Evolutionary conservation across 2,329 filamentous ascomycete species (phyloP), one percentile per base, ranked within the genome.

Genomic region (Fusarium compactum): DNA sequence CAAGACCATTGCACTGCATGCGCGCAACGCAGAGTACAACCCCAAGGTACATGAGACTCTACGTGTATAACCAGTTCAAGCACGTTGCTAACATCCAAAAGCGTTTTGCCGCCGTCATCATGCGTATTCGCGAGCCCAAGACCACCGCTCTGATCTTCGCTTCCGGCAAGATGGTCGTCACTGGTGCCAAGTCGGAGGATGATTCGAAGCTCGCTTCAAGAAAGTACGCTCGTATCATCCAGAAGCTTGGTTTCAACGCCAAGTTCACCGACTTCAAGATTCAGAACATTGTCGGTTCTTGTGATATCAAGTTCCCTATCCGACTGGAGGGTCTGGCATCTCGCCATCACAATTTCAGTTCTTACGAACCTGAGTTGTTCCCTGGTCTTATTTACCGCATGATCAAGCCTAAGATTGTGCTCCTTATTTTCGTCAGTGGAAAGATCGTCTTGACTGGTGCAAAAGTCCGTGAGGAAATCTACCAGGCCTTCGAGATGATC

Each of bases 201-300:
- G 96, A 98, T 80, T 97, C 94, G 65, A 98, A 98, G 85, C 90
- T 99, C 78, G 96, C 96, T 11, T 96, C 92, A 65, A 91, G 95
- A 84, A 99, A 99, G 84, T 98, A 98, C 80, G 96, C 96, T 56
- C 95, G 96, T 78, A 98, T 99, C 82, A 98, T 99, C 77, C 96
- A 99, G 87, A 99, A 99, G 86, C 93, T 99, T 66, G 96, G 96
- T 69, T 99, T 99, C 88, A 97, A 98, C 76, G 95, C 96, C 77
- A 98, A 98, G 89, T 98, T 99, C 83, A 98, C 95, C 74, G 96
- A 99, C 82, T 99, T 99, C 86, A 99, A 98, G 89, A 99, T 99
- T 78, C 95, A 98, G 86, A 99, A 99, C 83, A 98, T 99, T 72
- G 96, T 99, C 73, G 96, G 96, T 71, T 97, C 94, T 65, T 98